Evolutionary conservation across 345 rosid species (phyloP).

Genomic region (Lepidium aucheri): DNA sequence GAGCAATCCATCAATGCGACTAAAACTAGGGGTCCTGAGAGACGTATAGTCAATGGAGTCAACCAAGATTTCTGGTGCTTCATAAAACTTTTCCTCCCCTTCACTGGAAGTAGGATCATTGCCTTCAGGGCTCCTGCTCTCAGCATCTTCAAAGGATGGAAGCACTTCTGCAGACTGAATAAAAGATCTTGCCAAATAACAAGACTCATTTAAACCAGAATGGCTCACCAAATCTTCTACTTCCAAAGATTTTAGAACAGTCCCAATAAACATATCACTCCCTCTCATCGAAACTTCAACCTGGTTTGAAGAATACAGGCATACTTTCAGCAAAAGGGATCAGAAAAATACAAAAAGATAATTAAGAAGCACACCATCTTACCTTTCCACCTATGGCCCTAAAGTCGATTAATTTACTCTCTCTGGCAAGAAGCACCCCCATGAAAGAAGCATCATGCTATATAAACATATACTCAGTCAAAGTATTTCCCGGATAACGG

Average conservation of each 20-base stretch:
- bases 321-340: slow-evolving; percentile 17
- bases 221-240: slow-evolving; percentile 82
- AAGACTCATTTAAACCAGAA: slow-evolving; percentile 36
- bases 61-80: slow-evolving; percentile 80
- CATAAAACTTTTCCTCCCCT: slow-evolving; percentile 85
- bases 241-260: slow-evolving; percentile 82
- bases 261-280: slow-evolving; percentile 80
- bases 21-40: slow-evolving; percentile 67
- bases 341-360: slow-evolving; percentile 3
- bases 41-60: slow-evolving; percentile 43
- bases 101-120: slow-evolving; percentile 45
- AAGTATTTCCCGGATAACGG: slow-evolving; percentile 23
- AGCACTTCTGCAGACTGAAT: slow-evolving; percentile 40
- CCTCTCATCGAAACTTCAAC: slow-evolving; percentile 77
- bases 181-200: slow-evolving; percentile 89
- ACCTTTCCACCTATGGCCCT: slow-evolving; percentile 98
- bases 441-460: slow-evolving; percentile 55
- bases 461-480: slow-evolving; percentile 24
- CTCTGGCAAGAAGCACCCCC: slow-evolving; percentile 73
- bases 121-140: slow-evolving; percentile 28
- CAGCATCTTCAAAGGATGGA: slow-evolving; percentile 36
- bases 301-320: slow-evolving; percentile 36
- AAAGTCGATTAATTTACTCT: slow-evolving; percentile 63
- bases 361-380: slow-evolving; percentile 11
- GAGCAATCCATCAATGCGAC: slow-evolving; percentile 63